phyloP scores from a whole-genome alignment of 768 basidiomycete genomes.

The Kwoniella sp. region DNA sequence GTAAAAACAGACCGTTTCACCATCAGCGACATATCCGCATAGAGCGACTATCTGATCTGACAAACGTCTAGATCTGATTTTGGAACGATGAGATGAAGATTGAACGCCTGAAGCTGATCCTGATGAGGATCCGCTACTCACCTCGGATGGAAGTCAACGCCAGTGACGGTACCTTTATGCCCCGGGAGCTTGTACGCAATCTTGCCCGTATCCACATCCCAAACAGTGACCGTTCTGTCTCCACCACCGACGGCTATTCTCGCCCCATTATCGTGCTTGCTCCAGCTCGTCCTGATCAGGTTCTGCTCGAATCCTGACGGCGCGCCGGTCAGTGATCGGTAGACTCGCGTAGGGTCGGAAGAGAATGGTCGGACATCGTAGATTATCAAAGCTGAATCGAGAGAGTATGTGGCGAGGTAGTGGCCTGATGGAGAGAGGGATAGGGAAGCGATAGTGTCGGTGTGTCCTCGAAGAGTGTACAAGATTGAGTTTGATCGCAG shows the following conservation, averaged over 20 bases:
- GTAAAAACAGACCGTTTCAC: no score
- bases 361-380: conserved; percentile 95
- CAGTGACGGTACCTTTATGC: conserved; percentile 92
- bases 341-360: conserved; percentile 74
- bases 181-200: conserved; percentile 68
- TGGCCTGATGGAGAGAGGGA: conserved; percentile 83
- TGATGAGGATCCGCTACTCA: conserved; percentile 62
- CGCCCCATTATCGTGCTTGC: conserved; percentile 59
- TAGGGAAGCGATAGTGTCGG: conserved; percentile 94
- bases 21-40: no score
- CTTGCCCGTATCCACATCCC: conserved; percentile 55
- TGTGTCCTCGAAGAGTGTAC: conserved; percentile 78
- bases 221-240: conserved; percentile 58
- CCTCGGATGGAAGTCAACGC: conserved; percentile 97
- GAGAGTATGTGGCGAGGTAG: conserved; percentile 83
- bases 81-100: no score
- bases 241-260: conserved; percentile 58
- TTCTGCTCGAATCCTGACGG: conserved; percentile 93
- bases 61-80: no score
- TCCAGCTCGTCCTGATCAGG: conserved; percentile 83
- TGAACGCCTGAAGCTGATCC: neutral
- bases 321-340: conserved; percentile 73
- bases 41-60: no score
- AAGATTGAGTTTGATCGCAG: conserved; percentile 80
- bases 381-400: conserved; percentile 84